phyloP scores from a whole-genome alignment of 148 eudicot species.

The Rhododendron griersonianum region DNA sequence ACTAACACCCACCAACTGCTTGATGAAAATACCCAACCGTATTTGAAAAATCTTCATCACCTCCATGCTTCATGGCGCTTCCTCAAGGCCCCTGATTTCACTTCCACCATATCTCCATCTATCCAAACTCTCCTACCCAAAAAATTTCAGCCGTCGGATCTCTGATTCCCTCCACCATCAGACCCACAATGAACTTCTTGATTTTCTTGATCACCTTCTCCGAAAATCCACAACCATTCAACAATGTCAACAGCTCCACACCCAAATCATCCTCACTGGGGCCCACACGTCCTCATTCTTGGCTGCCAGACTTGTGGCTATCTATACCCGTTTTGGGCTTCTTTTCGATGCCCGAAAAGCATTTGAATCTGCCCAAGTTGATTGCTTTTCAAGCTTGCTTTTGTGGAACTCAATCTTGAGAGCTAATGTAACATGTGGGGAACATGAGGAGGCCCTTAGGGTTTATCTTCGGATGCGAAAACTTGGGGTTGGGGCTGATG shows the following conservation, averaged over 20 bases:
- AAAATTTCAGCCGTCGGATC: not conserved
- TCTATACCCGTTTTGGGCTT: constrained; percentile 31
- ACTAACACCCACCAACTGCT: not conserved
- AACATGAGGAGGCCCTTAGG: not conserved
- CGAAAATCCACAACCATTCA: constrained; percentile 22
- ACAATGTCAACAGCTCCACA: constrained; percentile 38
- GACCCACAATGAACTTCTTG: constrained; percentile 20
- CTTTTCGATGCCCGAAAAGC: constrained; percentile 41
- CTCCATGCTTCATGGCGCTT: constrained; percentile 22
- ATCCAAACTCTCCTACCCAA: not conserved
- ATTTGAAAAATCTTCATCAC: not conserved
- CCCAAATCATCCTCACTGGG: constrained; percentile 27
- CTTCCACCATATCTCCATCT: not conserved
- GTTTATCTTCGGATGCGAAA: not conserved
- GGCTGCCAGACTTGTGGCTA: constrained; percentile 39
- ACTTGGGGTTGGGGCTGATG: not conserved
- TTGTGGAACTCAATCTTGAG: not conserved
- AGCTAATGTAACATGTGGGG: not conserved
- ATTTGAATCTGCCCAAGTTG: constrained; percentile 27
- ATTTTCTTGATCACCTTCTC: constrained; percentile 40
- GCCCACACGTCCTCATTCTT: constrained; percentile 30
- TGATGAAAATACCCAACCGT: not conserved
- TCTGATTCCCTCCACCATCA: not conserved
- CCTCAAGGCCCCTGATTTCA: constrained; percentile 5
- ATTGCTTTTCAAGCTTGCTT: constrained; percentile 14